Conservation (phyloP, 2,329 filamentous ascomycete species). For the Diaporthe capsici region DNA sequence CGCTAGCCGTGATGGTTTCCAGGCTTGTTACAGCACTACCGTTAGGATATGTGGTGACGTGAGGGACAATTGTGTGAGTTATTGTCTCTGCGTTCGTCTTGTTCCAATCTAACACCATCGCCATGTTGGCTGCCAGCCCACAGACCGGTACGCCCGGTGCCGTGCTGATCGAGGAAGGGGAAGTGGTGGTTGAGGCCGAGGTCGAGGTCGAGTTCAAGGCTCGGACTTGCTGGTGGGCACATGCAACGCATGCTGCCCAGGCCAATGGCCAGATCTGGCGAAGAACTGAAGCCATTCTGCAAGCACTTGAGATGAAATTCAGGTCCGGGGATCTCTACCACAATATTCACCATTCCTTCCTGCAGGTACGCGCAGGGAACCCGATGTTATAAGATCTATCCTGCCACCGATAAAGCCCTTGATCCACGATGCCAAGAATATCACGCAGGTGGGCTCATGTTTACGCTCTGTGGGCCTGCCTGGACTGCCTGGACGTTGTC, state of each 20-base stretch:
- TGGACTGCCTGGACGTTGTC: conserved; percentile 9
- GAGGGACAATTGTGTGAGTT: conserved; percentile 26
- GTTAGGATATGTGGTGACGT: conserved; percentile 25
- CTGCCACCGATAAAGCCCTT: background rate
- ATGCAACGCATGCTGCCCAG: conserved; percentile 19
- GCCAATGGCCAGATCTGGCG: conserved; percentile 16
- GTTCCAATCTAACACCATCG: conserved; percentile 21
- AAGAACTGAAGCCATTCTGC: background rate
- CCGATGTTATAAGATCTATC: conserved; percentile 8
- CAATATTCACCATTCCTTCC: background rate
- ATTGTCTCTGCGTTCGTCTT: conserved; percentile 28
- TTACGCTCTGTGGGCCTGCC: conserved; percentile 13
- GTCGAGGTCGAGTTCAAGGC: conserved; percentile 21
- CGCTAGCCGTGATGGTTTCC: conserved; percentile 4
- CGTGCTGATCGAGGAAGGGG: background rate
- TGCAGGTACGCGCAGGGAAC: conserved; percentile 20
- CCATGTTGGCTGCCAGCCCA: conserved; percentile 16
- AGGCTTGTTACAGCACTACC: conserved; percentile 20
- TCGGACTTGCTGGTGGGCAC: background rate
- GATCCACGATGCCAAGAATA: conserved; percentile 1
- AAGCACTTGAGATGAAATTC: conserved; percentile 1
- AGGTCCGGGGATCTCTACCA: conserved; percentile 12
- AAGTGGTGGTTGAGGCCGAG: background rate
- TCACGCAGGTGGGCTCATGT: conserved; percentile 4
- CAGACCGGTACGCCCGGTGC: conserved; percentile 13